Evolutionary conservation across 805 yeast genomes (phyloP).

Genomic region (Zygoascus biomembranicola): DNA sequence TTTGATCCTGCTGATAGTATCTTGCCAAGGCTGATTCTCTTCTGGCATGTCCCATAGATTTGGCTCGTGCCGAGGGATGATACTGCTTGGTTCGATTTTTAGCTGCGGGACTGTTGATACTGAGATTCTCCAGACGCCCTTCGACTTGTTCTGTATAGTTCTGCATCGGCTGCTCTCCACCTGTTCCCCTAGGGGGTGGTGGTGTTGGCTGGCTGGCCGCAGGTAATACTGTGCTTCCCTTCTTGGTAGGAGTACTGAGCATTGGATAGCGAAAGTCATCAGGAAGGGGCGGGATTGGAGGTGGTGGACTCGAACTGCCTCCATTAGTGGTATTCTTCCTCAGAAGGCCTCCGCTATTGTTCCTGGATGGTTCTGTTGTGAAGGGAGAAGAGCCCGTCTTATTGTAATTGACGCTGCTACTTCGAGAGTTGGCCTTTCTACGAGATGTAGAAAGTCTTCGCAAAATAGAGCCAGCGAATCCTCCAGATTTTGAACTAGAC

Average conservation of each 20-base stretch:
- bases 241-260: background rate
- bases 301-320: background rate
- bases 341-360: background rate
- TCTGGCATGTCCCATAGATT: constrained; percentile 65
- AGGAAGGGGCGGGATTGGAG: constrained; percentile 1
- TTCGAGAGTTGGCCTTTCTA: background rate
- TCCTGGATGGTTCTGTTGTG: background rate
- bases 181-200: background rate
- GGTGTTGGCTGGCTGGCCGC: background rate
- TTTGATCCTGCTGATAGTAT: background rate
- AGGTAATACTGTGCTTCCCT: background rate
- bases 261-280: background rate
- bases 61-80: constrained; percentile 85
- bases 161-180: background rate
- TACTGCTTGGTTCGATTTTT: constrained; percentile 19
- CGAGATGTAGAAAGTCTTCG: background rate
- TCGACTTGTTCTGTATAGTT: background rate
- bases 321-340: background rate
- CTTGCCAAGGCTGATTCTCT: constrained; percentile 2
- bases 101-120: background rate
- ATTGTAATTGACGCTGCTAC: background rate
- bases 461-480: background rate
- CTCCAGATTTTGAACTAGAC: background rate
- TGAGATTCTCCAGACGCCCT: background rate
- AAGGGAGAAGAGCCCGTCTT: background rate